Base-by-base conservation (phyloP, 1,284 basidiomycete species). In the Fistulinella cinereoalba region DNA sequence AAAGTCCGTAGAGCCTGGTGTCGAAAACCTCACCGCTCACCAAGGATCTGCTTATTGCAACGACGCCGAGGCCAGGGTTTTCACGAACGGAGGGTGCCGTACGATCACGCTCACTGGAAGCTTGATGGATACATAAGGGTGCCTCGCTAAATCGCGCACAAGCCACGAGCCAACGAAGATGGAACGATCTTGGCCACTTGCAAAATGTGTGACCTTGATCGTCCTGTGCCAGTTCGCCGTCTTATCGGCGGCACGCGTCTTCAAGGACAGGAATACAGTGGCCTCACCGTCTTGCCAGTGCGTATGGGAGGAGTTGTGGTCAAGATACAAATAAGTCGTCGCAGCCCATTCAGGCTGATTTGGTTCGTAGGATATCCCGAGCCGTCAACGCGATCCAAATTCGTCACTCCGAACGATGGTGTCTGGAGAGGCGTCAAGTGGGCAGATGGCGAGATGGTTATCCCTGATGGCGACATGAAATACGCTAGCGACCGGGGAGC, bases 371-470 rank as follows among this genome's bases (percentile, higher is more conserved):
- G 63, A 37, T 18, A 62, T 43, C 3, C 64, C 61, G 6, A 62
- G 42, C 1, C 64, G 62, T 63, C 63, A 62, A 6, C 61, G 65
- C 7, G 67, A 6, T 1, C 61, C 61, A 44, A 66, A 66, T n/a
- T 33, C 36, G n/a, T 61, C 56, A 45, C 54, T 57, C 63, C 64
- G 67, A 22, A 54, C 41, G 36, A 38, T 49, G 15, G 49, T 3
- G 12, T 34, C 23, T n/a, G n/a, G n/a, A n/a, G n/a, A n/a, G 19
- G 52, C 49, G 1, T 12, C 25, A 1, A 46, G 33, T 6, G 53
- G 27, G 37, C 61, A 64, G 33, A 47, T 36, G 19, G 28, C 28
- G 1, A 64, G 61, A 18, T 44, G 52, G 1, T 36, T 49, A 28
- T 64, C 56, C 38, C 50, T 59, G 52, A 58, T 51, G 15, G 37